A percentile compares a stretch with the other conserved stretches of the same genome.
These are phyloP conservation scores for Aspergillus calidoustus DNA, from an alignment of 2,329 filamentous ascomycete species.

Conservation along the genomic window DNA sequence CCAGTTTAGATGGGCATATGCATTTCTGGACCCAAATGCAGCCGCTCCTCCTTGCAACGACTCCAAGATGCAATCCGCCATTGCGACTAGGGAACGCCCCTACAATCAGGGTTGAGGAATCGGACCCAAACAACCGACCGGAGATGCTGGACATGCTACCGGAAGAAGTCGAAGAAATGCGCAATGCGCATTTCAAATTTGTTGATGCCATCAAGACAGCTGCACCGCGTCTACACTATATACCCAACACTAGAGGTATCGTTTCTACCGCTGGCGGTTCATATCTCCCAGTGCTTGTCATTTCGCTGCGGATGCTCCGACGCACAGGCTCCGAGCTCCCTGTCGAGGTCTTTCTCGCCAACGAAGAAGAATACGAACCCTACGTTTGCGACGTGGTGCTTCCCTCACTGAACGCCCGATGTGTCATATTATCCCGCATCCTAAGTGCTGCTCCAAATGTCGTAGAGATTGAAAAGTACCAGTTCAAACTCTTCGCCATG, in stretches of 20 bases:
- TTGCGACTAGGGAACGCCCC: constrained; percentile 31
- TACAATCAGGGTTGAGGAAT: constrained; percentile 34
- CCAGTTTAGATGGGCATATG: constrained; percentile 27
- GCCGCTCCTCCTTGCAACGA: constrained; percentile 35
- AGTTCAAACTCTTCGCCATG: constrained; percentile 55
- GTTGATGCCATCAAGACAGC: constrained; percentile 34
- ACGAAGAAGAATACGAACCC: constrained; percentile 47
- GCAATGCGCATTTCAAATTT: constrained; percentile 40
- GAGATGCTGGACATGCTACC: constrained; percentile 36
- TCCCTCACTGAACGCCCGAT: constrained; percentile 48
- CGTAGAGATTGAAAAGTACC: constrained; percentile 48
- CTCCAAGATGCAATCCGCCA: constrained; percentile 36
- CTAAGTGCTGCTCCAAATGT: constrained; percentile 35
- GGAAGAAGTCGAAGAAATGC: constrained; percentile 38
- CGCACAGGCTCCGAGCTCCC: constrained; percentile 48
- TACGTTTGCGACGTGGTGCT: constrained; percentile 51
- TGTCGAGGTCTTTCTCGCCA: constrained; percentile 52
- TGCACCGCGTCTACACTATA: constrained; percentile 39
- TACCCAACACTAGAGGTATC: constrained; percentile 45
- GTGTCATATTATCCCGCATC: constrained; percentile 51
- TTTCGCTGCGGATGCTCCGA: constrained; percentile 52
- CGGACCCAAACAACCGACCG: constrained; percentile 33
- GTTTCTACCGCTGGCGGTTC: constrained; percentile 52
- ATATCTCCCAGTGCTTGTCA: constrained; percentile 50
- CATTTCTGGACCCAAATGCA: constrained; percentile 43